Evolutionary conservation across 768 basidiomycete genomes (phyloP), one percentile per base, ranked within the genome.

Genomic region (Pulveroboletus sp.): DNA sequence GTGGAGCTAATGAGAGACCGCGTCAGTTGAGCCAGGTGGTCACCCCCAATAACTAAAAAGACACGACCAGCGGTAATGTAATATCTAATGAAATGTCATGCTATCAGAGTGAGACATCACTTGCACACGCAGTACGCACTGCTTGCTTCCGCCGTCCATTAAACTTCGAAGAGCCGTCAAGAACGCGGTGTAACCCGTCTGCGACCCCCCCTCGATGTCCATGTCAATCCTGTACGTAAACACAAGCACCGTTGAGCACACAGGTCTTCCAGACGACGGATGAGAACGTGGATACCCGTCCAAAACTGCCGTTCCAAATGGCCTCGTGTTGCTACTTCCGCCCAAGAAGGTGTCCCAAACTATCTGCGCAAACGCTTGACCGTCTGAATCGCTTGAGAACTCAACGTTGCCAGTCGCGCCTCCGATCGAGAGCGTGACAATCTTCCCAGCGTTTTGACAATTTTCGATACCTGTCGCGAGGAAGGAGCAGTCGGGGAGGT

Each of bases 281-380:
- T n/a, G 5, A 14, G 18, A 6, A 44, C 63, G 14, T 21, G 21
- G 2, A 21, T 38, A 86, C 85, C 87, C 87, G 57, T 89, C 86
- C 24, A 89, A 72, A 43, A 87, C 75, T 3, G 85, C 87, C 51
- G 56, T 66, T 24, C 87, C 87, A 57, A 89, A 89, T 0, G 86
- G 87, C 51, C 86, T 76, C 14, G 79, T 85, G 26, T 63, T 62
- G 50, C 77, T 80, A 1, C 70, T 72, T 15, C 85, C 84, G 8
- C 85, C 86, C 27, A 89, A 69, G 65, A 88, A 87, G 43, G 85
- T 51, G 43, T 67, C 45, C 87, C 87, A 89, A 45, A 89, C 79
- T 0, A 79, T 81, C 46, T 82, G 71, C 0, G 81, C 86, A 61
- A 85, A 88, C 4, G 71, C 63, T 11, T 66, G 58, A 2, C 80